Evolutionary conservation across 1,139 yeast genomes (phyloP), one percentile per base, ranked within the genome.

Genomic region (Protomyces inundatus): DNA sequence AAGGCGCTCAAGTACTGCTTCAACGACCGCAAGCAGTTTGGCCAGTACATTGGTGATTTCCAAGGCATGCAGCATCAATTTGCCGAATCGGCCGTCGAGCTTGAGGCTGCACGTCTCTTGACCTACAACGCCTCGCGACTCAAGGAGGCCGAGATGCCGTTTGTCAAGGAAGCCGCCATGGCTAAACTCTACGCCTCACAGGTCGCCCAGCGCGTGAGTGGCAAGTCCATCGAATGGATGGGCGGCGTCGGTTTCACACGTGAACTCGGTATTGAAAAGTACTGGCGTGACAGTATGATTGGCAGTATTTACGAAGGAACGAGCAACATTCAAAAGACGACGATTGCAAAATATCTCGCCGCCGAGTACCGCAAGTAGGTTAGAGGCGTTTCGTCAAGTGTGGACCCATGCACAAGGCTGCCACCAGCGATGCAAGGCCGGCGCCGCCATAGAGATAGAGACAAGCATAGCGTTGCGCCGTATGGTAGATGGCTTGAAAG

Each of bases 191-290:
- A 76, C 66, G 76, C 80, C 60, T 74, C 79, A 7, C 78, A 76
- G 66, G 75, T 77, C 36, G 81, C 81, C 4, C 79, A 76, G 57
- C 71, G 71, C 66, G 74, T 77, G 6, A 72, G 80, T 30, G 75
- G 79, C 23, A 71, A 72, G 62, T 80, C 81, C 14, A 78, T 78
- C 30, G 81, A 78, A 68, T 79, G 81, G 79, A 77, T 78, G 80
- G 81, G 81, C 32, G 81, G 81, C 39, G 80, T 78, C 30, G 81
- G 81, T 23, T 78, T 77, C 72, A 78, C 81, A 35, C 73, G 81
- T 50, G 81, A 78, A 45, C 79, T 77, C 65, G 69, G 69, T 10
- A 70, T 77, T 46, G 81, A 78, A 71, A 78, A 78, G 73, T 78
- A 76, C 69, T 78, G 74, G 72, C 73, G 81, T 56, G 81, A 78